Percentiles rank a stretch among this genome's conserved stretches.
Conservation (phyloP, 2,329 filamentous ascomycete genomes). For the Ascocoryne sarcoides region DNA sequence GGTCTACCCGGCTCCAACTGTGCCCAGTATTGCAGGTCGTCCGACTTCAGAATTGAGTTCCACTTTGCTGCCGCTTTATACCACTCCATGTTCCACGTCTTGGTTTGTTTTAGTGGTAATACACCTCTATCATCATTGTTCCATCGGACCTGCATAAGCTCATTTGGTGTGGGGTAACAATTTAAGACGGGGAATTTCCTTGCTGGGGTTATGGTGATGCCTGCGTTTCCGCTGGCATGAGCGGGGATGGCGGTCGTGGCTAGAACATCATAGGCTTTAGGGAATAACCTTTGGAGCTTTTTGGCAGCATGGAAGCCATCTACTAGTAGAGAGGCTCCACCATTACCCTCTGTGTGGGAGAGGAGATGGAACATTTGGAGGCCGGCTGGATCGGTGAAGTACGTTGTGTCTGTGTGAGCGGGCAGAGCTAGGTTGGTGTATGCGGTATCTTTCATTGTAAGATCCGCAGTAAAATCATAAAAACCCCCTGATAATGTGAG, state of each 20-base stretch:
- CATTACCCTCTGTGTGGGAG: slow-evolving; percentile 60
- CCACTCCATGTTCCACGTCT: slow-evolving; percentile 42
- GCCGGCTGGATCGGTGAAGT: slow-evolving; percentile 87
- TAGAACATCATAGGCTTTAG: slow-evolving; percentile 49
- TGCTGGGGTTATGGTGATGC: slow-evolving; percentile 69
- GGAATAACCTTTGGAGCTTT: slow-evolving; percentile 46
- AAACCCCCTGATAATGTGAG: slow-evolving; percentile 44
- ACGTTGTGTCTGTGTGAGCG: slow-evolving; percentile 90
- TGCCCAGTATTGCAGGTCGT: slow-evolving; percentile 65
- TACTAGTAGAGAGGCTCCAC: slow-evolving; percentile 73
- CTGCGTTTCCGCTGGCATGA: slow-evolving; percentile 82
- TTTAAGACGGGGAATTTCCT: slow-evolving; percentile 53
- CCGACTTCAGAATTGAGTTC: slow-evolving; percentile 57
- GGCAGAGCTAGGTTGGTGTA: slow-evolving; percentile 80
- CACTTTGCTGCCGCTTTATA: slow-evolving; percentile 73
- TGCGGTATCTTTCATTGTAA: slow-evolving; percentile 80
- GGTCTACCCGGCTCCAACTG: slow-evolving; percentile 72
- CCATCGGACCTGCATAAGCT: slow-evolving; percentile 69
- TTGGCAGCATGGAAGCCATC: slow-evolving; percentile 73
- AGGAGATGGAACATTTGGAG: slow-evolving; percentile 90
- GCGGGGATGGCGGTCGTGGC: slow-evolving; percentile 52
- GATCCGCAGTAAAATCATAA: slow-evolving; percentile 83
- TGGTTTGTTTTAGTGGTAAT: slow-evolving; percentile 3
- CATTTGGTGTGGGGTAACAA: slow-evolving; percentile 26
- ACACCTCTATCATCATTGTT: slow-evolving; percentile 85